Percentiles rank a stretch among this genome's conserved stretches.
These are phyloP conservation scores for Tilletia setariae DNA, from an alignment of 1,284 basidiomycete species.

Conservation along the genomic window DNA sequence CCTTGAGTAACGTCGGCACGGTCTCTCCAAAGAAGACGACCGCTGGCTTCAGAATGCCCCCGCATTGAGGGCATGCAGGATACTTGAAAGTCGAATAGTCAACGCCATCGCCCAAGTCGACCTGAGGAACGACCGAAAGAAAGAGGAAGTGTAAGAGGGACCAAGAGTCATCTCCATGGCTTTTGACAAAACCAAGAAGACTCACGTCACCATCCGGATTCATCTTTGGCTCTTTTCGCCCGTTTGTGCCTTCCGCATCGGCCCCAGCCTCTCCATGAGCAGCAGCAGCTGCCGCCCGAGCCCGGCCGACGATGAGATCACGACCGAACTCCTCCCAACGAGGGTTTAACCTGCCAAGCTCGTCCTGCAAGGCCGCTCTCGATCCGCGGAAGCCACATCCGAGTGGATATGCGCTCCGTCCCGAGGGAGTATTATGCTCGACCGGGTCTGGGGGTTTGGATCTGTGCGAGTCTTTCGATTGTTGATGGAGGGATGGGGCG, in stretches of 20 bases:
- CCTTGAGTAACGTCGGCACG: slow-evolving; percentile 38
- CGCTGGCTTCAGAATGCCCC: slow-evolving; percentile 49
- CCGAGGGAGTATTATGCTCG: slow-evolving; percentile 29
- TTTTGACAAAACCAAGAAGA: not conserved
- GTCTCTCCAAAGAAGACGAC: slow-evolving; percentile 46
- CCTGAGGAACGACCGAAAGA: not conserved
- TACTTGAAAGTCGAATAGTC: slow-evolving; percentile 51
- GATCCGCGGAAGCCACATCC: slow-evolving; percentile 44
- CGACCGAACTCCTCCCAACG: slow-evolving; percentile 43
- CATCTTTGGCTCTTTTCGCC: slow-evolving; percentile 41
- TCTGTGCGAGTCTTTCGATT: not conserved
- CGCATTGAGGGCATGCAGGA: slow-evolving; percentile 49
- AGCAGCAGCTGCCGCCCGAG: not conserved
- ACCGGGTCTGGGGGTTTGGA: not conserved
- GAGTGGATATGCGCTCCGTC: slow-evolving; percentile 28
- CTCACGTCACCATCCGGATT: slow-evolving; percentile 54
- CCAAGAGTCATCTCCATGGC: not conserved
- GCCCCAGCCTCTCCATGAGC: slow-evolving; percentile 7
- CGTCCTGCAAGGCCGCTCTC: slow-evolving; percentile 45
- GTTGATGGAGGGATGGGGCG: not conserved
- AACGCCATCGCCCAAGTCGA: slow-evolving; percentile 38
- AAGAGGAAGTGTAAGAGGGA: not conserved
- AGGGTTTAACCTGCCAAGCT: slow-evolving; percentile 45
- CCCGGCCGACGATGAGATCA: slow-evolving; percentile 25
- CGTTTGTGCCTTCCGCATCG: slow-evolving; percentile 11